Evolutionary conservation across 2,329 filamentous ascomycete species (phyloP), one percentile per base, ranked within the genome.

Genomic region (Aspergillus luchuensis): DNA sequence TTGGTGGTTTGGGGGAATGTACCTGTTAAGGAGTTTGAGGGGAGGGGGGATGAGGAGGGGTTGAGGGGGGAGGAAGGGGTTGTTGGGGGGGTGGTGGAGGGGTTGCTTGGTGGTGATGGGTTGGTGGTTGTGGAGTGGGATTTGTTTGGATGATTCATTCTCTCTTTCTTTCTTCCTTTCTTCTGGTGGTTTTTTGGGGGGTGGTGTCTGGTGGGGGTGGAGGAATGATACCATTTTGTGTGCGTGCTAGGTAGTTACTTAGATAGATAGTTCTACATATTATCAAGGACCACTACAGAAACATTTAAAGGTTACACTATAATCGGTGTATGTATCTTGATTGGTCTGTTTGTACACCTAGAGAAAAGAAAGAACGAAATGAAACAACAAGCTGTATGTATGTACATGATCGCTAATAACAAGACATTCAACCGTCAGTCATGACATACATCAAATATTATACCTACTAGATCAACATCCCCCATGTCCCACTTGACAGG

Each of bases 1-100:
- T 79, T 98, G 41, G 80, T 97, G 50, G 87, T 97, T 63, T 91
- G 91, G 43, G 86, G 97, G 72, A 97, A 97, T 76, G 90, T 96
- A 51, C 94, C 93, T 28, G 89, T 95, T 74, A 88, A 89, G 8
- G 88, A 91, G 33, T 86, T 94, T 59, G 87, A 87, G 15, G 87
- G 85, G 72, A 84, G 85, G 70, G 90, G 88, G 4, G 83, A 86
- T 74, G 78, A 91, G 65, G 88, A 91, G 69, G 89, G 88, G 55
- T 84, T 89, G 68, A 85, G 84, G 5, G 84, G 89, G 51, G 64
- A 57, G 25, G 71, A 67, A 53, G 25, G 13, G 41, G 59, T 73
- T 23, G 62, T 80, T 51, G 64, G 57, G 25, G 71, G 66, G 54
- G 87, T 96, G 66, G 86, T 91, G 82, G 83, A 86, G 72, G 89